Evolutionary conservation across 768 basidiomycete species (phyloP), one percentile per base, ranked within the genome.

Genomic region (Amanita rimosa): DNA sequence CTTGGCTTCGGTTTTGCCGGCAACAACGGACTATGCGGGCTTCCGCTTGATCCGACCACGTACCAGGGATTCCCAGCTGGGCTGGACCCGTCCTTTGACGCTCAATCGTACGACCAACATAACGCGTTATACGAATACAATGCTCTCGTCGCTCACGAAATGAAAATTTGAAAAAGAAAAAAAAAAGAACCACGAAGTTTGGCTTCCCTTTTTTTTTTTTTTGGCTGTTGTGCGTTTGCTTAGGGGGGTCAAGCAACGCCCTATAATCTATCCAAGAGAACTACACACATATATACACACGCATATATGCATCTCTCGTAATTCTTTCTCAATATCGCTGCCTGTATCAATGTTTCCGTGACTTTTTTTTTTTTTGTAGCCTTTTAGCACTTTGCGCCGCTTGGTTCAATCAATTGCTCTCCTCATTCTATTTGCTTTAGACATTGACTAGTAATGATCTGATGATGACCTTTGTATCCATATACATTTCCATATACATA

Each of bases 31-130:
- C 16, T 43, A 16, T 43, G 41, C 7, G 41, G 41, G 9, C 26
- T 43, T 27, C n/a, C 26, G 14, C 14, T 14, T 16, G 41, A 43
- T n/a, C 13, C 26, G 26, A 27, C 41, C n/a, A 27, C 41, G 22
- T 43, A 27, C 14, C 41, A 31, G 4, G 41, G 41, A 43, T 43
- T 27, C 26, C 41, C 41, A 26, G 41, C 41, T 31, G 41, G 41
- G n/a, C 41, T 43, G 41, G 41, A 43, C 41, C 41, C 41, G 14
- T 8, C 24, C 9, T 27, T 43, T 43, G 41, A 43, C 41, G 41
- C 26, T 5, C 41, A 43, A n/a, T n/a, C 44, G 11, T 35, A 34
- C 44, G 34, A 45, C 5, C 44, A 35, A 22, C 44, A 45, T 21
- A 33, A 45, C 6, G 44, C 44, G 17, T 34, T 45, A 13, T 45